Conservation (phyloP, 2,329 filamentous ascomycete genomes). For the Exophiala sideris region DNA sequence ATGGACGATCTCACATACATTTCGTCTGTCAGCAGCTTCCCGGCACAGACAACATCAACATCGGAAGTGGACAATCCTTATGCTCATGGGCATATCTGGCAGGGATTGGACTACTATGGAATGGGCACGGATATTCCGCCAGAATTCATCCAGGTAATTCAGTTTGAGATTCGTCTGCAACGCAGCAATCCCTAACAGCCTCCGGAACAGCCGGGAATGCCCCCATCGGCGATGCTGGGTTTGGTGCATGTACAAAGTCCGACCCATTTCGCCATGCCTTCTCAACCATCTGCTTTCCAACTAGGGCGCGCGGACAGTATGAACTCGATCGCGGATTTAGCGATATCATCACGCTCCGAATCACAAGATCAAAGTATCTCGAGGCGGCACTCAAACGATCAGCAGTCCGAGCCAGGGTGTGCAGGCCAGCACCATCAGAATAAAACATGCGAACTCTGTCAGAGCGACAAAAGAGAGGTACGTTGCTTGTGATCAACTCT, state of each 20-base stretch:
- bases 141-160: slow-evolving; percentile 9
- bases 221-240: too few relatives aligned
- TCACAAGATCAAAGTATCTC: background rate
- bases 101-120: slow-evolving; percentile 14
- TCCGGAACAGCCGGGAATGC: too few relatives aligned
- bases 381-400: background rate
- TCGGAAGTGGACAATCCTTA: slow-evolving; percentile 2
- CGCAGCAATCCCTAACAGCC: background rate
- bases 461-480: slow-evolving; percentile 20
- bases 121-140: slow-evolving; percentile 11
- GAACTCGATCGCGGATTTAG: background rate
- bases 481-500: background rate
- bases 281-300: background rate
- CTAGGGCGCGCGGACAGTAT: background rate
- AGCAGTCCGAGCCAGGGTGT: slow-evolving; percentile 4
- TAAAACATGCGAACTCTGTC: slow-evolving; percentile 7
- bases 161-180: slow-evolving; percentile 3
- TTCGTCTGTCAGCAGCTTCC: background rate
- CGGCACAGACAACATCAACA: slow-evolving; percentile 1
- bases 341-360: background rate
- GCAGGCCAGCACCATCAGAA: slow-evolving; percentile 1
- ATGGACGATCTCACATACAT: too few relatives aligned
- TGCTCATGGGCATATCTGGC: slow-evolving; percentile 14
- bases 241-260: background rate
- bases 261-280: background rate